Conservation (phyloP, 164 flowering plant genomes). For the Amborella trichopoda region DNA sequence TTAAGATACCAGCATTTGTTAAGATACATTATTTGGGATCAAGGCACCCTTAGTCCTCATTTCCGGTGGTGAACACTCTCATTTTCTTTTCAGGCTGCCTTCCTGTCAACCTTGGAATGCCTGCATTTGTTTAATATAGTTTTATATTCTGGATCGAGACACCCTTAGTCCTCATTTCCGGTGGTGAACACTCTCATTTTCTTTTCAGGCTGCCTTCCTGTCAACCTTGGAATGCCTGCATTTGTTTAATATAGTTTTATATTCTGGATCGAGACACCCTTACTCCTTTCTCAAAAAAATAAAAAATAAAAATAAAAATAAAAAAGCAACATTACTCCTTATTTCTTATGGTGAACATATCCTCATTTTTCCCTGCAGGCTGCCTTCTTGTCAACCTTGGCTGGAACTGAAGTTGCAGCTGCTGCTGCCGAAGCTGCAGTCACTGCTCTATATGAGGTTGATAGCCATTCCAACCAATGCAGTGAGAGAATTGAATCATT, state of each 20-base stretch:
- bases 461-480: constrained; percentile 5
- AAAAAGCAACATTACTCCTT: neutral
- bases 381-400: constrained; percentile 82
- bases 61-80: too few relatives aligned
- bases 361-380: constrained; percentile 33
- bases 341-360: neutral
- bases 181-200: neutral
- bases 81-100: neutral
- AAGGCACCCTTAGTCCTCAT: too few relatives aligned
- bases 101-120: neutral
- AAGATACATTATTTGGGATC: too few relatives aligned
- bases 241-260: neutral
- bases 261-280: neutral
- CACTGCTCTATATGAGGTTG: constrained; percentile 33
- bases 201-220: neutral
- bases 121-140: too few relatives aligned
- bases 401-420: constrained; percentile 68
- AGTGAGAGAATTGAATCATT: constrained; percentile 9
- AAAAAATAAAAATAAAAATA: neutral
- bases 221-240: neutral
- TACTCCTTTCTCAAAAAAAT: neutral
- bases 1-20: too few relatives aligned
- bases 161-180: too few relatives aligned
- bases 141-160: too few relatives aligned
- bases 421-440: constrained; percentile 85